Percentiles rank a stretch among this genome's conserved stretches.
Conservation (phyloP, 352 stramenopile genomes). For the Lagenidium sp. region DNA sequence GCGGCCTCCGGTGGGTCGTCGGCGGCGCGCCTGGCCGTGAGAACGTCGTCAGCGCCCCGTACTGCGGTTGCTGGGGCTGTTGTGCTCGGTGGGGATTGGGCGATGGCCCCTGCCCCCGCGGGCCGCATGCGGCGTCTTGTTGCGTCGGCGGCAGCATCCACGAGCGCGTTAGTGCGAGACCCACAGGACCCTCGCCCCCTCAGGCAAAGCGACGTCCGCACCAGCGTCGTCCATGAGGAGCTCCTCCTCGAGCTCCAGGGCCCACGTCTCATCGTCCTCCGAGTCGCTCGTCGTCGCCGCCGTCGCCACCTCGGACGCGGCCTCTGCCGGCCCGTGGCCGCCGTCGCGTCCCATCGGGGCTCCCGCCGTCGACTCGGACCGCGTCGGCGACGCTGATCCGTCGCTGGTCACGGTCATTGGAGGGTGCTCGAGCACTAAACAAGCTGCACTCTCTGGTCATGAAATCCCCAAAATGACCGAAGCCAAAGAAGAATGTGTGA, state of each 20-base stretch:
- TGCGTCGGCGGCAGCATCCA: neutral
- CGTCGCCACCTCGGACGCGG: no score
- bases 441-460: neutral
- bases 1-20: neutral
- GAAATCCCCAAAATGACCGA: constrained; percentile 1
- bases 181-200: neutral
- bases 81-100: no score
- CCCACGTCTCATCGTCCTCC: constrained; percentile 54
- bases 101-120: no score
- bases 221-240: constrained; percentile 23
- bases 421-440: neutral
- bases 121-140: neutral
- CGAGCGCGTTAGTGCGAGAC: neutral
- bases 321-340: neutral
- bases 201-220: no score
- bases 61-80: neutral
- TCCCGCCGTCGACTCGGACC: no score
- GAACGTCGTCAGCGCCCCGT: neutral
- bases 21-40: no score
- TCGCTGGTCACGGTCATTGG: neutral
- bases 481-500: constrained; percentile 2
- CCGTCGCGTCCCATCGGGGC: constrained; percentile 2
- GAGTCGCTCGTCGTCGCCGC: no score
- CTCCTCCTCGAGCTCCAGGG: constrained; percentile 62
- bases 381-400: no score